Base-by-base conservation (phyloP, 1,284 basidiomycete species). In the Meira nashicola region DNA sequence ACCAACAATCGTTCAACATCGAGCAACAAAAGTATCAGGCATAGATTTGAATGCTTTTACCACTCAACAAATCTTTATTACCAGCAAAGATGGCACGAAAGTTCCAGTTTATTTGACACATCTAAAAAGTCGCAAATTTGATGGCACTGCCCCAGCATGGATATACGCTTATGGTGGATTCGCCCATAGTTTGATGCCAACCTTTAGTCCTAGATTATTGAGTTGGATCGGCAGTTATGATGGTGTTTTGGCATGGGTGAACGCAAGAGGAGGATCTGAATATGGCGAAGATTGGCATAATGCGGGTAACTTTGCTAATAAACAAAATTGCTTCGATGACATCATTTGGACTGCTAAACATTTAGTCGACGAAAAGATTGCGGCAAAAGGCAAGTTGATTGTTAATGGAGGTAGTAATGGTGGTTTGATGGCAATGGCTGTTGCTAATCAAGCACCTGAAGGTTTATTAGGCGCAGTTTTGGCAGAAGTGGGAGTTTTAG, bases 61-160 rank as follows among this genome's bases (percentile, higher is more conserved):
- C 10, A 83, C 85, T 28, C 82, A 84, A 65, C 90, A 92, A 79
- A 84, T 85, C 58, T 68, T 73, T 25, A 69, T 76, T 62, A 56
- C 76, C 81, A 86, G 85, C 78, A 88, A 88, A 76, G 90, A 92
- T 70, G 89, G 89, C 0, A 90, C 89, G 40, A 57, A 53, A 51
- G 82, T 92, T 38, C 89, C 90, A 1, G 90, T 92, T 89, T 92
- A 91, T 73, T 83, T 92, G 59, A 89, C 91, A 33, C 83, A 86
- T 53, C 87, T 87, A 72, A 88, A 88, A 74, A 83, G 82, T 21
- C 88, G 87, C 17, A 80, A 83, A 65, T 82, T 85, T 55, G 87
- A 92, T 67, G 89, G 89, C 9, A 87, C 86, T 0, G 88, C 89
- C 0, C 86, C 90, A 4, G 87, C 85, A 0, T 81, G 90, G 25